Evolutionary conservation across 768 basidiomycete species (phyloP), one percentile per base, ranked within the genome.

Genomic region (Lentinula aciculospora): DNA sequence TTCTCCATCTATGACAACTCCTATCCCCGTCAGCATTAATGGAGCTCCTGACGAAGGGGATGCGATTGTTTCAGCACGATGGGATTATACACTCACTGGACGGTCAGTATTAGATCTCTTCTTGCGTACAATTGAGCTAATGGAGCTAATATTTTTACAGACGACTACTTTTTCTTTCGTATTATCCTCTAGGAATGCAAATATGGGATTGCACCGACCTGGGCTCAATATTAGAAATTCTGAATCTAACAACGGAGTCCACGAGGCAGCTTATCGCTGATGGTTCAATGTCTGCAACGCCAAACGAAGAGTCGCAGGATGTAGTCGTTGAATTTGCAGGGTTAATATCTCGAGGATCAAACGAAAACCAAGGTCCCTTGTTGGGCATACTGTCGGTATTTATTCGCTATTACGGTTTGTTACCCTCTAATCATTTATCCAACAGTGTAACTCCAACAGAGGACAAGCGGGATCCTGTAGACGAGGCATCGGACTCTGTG

Each of bases 201-300:
- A 69, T 83, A 37, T 84, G 83, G 83, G 83, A 84, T 60, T 79
- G 81, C 62, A 74, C 78, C 32, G 71, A 77, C 61, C 64, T 83
- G 25, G 78, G 71, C 29, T 71, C 76, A 1, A 74, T 83, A 5
- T 67, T 56, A 62, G 85, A 88, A 62, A 60, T 86, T 3, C 66
- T 88, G 58, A 82, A 86, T 58, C 58, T 88, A 12, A 21, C 56
- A 29, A 7, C 56, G 12, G 27, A 42, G 17, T 56, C 54, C 15
- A 42, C 45, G 25, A 28, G 23, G 7, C 40, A 57, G 32, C 56
- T 57, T 25, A 45, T 57, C 25, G 31, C 15, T 48, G 28, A 39
- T 48, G 56, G 36, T n/a, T 42, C 39, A 10, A 8, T 40, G 4
- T 25, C 51, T 10, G 13, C 53, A 37, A 36, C n/a, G 7, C 19